phyloP scores from a whole-genome alignment of 2,329 filamentous ascomycete species.

The Ilyonectria sp. region DNA sequence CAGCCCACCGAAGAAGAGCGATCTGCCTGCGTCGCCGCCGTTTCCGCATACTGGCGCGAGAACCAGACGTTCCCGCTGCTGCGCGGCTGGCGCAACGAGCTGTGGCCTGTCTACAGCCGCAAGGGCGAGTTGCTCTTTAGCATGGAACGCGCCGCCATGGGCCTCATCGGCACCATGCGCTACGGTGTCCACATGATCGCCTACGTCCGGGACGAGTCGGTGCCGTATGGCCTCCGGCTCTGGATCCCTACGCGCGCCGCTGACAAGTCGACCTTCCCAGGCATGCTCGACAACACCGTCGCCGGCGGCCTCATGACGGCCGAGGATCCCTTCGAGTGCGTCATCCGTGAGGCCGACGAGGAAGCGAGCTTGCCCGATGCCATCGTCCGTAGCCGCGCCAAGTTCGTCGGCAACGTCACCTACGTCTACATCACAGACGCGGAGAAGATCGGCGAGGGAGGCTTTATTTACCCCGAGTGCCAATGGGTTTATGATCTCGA shows the following conservation, averaged over 20 bases:
- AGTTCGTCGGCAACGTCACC: constrained; percentile 79
- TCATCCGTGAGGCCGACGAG: constrained; percentile 89
- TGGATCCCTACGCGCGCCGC: constrained; percentile 87
- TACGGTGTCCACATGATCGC: constrained; percentile 89
- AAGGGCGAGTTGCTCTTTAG: constrained; percentile 76
- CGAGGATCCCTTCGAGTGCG: constrained; percentile 84
- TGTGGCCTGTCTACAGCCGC: constrained; percentile 82
- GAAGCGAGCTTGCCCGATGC: constrained; percentile 85
- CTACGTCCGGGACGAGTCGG: constrained; percentile 67
- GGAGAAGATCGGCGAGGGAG: constrained; percentile 83
- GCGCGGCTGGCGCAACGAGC: constrained; percentile 84
- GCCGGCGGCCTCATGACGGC: constrained; percentile 84
- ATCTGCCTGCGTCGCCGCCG: constrained; percentile 68
- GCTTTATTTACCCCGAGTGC: constrained; percentile 89
- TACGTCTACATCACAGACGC: constrained; percentile 88
- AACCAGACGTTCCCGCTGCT: constrained; percentile 82
- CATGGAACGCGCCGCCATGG: constrained; percentile 82
- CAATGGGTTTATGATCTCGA: constrained; percentile 94
- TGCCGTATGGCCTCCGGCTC: constrained; percentile 75
- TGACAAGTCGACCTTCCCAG: constrained; percentile 87
- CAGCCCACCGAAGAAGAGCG: constrained; percentile 74
- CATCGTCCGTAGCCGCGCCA: constrained; percentile 74
- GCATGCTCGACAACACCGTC: constrained; percentile 96
- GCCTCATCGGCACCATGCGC: constrained; percentile 81
- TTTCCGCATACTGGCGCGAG: constrained; percentile 78